Conservation (phyloP, 1,284 basidiomycete genomes). For the Fomitopsis schrenkii region DNA sequence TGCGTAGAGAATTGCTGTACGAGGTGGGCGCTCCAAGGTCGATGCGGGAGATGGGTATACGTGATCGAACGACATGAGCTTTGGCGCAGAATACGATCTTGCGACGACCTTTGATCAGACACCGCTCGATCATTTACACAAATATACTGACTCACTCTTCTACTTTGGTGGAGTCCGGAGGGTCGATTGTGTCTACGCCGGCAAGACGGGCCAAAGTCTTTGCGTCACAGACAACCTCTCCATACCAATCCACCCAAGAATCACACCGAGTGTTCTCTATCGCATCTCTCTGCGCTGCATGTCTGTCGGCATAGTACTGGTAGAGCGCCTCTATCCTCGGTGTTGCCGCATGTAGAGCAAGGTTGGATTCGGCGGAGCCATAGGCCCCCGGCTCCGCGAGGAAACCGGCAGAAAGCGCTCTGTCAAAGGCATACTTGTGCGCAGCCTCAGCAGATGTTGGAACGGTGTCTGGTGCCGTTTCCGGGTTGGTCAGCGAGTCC, state of each 20-base stretch:
- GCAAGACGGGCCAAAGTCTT: constrained; percentile 58
- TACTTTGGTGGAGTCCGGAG: constrained; percentile 18
- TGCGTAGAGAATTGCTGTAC: constrained; percentile 74
- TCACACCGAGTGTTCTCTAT: constrained; percentile 43
- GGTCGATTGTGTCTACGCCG: constrained; percentile 51
- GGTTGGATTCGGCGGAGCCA: constrained; percentile 53
- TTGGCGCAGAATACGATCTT: constrained; percentile 28
- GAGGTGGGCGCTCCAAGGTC: constrained; percentile 37
- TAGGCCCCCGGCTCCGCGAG: constrained; percentile 45
- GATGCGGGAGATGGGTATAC: constrained; percentile 44
- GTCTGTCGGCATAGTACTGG: constrained; percentile 49
- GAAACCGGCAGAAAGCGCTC: constrained; percentile 42
- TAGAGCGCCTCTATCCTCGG: constrained; percentile 76
- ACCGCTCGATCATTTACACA: neutral
- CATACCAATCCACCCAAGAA: constrained; percentile 90
- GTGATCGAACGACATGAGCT: constrained; percentile 70
- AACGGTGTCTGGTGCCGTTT: constrained; percentile 31
- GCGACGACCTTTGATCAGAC: neutral
- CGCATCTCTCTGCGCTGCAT: constrained; percentile 18
- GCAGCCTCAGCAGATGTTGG: constrained; percentile 41
- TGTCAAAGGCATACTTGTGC: constrained; percentile 50
- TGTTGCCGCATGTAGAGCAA: constrained; percentile 65
- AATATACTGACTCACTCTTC: constrained; percentile 22
- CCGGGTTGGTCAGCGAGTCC: constrained; percentile 55
- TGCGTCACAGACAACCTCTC: constrained; percentile 69